A percentile compares a stretch with the other conserved stretches of the same genome.
phyloP scores from a whole-genome alignment of 2,329 filamentous ascomycete species.

The Rutstroemia sp. region DNA sequence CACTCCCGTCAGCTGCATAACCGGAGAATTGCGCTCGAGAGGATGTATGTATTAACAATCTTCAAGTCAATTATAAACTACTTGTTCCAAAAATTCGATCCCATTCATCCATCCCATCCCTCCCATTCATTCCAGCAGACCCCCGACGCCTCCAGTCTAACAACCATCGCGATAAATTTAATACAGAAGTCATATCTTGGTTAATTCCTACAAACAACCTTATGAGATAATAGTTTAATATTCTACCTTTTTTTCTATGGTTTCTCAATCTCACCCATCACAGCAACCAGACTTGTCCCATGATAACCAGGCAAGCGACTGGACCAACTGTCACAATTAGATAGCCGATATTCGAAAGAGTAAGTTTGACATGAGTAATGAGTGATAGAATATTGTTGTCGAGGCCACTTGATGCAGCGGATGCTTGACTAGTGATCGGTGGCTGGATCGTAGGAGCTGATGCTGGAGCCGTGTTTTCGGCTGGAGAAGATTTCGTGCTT shows the following conservation, averaged over 20 bases:
- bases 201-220: not conserved
- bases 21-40: no score
- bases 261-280: not conserved
- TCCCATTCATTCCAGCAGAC: no score
- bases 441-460: not conserved
- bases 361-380: not conserved
- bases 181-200: not conserved
- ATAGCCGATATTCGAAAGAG: constrained; percentile 2
- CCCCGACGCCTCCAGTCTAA: no score
- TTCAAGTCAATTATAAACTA: no score
- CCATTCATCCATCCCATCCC: no score
- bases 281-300: constrained; percentile 6
- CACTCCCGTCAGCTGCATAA: no score
- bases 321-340: not conserved
- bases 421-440: constrained; percentile 7
- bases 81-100: no score
- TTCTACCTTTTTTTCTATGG: not conserved
- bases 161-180: no score
- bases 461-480: constrained; percentile 3
- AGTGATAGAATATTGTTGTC: not conserved
- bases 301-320: not conserved
- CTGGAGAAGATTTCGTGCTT: constrained; percentile 1
- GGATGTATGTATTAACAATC: no score
- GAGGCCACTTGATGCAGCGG: constrained; percentile 3
- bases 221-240: not conserved